These are phyloP conservation scores for Calamus simplicifolius DNA, from an alignment of 176 grass and related monocot species.

Conservation along the genomic window DNA sequence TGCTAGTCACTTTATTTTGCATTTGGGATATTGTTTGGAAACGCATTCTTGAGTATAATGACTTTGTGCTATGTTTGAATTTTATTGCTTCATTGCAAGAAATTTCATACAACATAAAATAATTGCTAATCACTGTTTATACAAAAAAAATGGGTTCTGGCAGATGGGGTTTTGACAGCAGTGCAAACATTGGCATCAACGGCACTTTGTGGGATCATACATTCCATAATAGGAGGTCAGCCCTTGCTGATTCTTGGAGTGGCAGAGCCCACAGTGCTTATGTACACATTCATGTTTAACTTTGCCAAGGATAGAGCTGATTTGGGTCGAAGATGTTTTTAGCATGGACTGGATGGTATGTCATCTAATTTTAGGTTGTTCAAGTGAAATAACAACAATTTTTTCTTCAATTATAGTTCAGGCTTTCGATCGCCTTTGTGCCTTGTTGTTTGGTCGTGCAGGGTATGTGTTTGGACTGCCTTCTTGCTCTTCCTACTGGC, in stretches of 20 bases:
- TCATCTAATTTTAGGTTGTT: not conserved
- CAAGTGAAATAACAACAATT: too few species aligned
- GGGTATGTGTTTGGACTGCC: constrained; percentile 95
- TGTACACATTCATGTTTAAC: constrained; percentile 99
- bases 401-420: not conserved
- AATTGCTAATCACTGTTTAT: not conserved
- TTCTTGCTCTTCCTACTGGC: constrained; percentile 74
- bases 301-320: constrained; percentile 80
- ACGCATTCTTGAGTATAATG: too few species aligned
- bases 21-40: too few species aligned
- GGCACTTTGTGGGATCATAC: constrained; percentile 82
- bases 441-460: constrained; percentile 13
- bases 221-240: constrained; percentile 90
- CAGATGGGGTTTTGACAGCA: constrained; percentile 86
- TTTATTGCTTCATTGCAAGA: too few species aligned
- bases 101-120: too few species aligned
- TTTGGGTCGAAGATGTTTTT: constrained; percentile 67
- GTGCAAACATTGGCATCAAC: constrained; percentile 96
- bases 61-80: too few species aligned
- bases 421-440: not conserved
- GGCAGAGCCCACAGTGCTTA: constrained; percentile 88
- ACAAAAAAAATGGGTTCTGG: not conserved
- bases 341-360: constrained; percentile 90
- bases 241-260: constrained; percentile 93
- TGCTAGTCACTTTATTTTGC: too few species aligned